phyloP scores from a whole-genome alignment of 208 protist genomes.

The Wallacemonas rigidus region DNA sequence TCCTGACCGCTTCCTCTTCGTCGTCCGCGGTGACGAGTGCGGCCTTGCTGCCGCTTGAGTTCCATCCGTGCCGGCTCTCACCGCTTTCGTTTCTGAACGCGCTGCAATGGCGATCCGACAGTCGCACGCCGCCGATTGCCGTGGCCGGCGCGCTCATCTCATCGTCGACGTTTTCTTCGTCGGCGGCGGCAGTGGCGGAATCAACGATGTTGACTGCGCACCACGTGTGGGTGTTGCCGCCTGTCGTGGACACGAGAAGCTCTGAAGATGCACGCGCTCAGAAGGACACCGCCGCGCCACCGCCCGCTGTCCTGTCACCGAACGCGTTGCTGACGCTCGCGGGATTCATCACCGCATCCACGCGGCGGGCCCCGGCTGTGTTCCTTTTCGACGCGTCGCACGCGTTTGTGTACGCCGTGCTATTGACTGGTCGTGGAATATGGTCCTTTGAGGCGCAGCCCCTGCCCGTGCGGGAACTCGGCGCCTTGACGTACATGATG shows the following conservation, averaged over 20 bases:
- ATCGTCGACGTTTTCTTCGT: not conserved
- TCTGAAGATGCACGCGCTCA: too few species aligned
- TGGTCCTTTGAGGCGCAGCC: conserved; percentile 56
- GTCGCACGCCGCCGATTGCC: conserved; percentile 43
- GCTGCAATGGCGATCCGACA: conserved; percentile 46
- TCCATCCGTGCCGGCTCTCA: conserved; percentile 35
- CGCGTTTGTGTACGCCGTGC: conserved; percentile 54
- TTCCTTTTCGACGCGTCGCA: conserved; percentile 61
- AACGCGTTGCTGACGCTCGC: conserved; percentile 50
- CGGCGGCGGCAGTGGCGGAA: not conserved
- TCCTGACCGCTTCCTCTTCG: conserved; percentile 14
- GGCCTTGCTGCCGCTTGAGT: conserved; percentile 21
- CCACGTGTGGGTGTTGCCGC: conserved; percentile 69
- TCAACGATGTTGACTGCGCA: conserved; percentile 41
- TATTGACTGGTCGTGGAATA: conserved; percentile 61
- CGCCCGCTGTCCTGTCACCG: conserved; percentile 13
- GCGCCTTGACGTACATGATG: conserved; percentile 41
- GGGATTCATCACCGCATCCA: conserved; percentile 63
- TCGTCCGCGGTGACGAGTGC: conserved; percentile 7
- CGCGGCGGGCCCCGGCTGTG: conserved; percentile 36
- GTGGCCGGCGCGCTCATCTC: conserved; percentile 56
- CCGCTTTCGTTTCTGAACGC: conserved; percentile 72
- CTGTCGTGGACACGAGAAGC: conserved; percentile 8
- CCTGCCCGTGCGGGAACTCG: conserved; percentile 26
- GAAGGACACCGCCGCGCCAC: too few species aligned